Percentiles rank a stretch among this genome's conserved stretches.
phyloP scores from a whole-genome alignment of 1,139 yeast genomes.

The Casaregolazyma suthepensis region DNA sequence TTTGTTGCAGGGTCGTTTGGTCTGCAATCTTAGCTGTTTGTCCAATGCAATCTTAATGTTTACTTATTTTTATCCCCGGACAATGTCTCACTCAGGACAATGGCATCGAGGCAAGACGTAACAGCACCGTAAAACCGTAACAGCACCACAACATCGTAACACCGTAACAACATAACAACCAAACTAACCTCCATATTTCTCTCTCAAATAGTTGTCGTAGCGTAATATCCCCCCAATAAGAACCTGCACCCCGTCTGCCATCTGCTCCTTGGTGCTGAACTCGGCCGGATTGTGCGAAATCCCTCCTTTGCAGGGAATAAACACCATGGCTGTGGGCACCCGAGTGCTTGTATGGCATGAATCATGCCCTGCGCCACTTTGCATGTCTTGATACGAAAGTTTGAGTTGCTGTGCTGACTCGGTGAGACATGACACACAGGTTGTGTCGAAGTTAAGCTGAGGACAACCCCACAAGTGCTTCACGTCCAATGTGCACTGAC shows the following conservation, averaged over 20 bases:
- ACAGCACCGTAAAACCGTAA: no score
- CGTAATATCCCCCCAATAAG: constrained; percentile 52
- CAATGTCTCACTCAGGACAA: no score
- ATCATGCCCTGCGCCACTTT: constrained; percentile 73
- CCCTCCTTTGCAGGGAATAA: constrained; percentile 65
- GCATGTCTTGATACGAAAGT: constrained; percentile 43
- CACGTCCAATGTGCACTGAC: constrained; percentile 39
- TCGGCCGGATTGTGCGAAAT: constrained; percentile 65
- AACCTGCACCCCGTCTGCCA: constrained; percentile 53
- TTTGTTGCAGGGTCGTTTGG: no score
- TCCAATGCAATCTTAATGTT: no score
- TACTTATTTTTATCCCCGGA: no score
- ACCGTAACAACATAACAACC: background rate
- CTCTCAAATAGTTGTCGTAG: constrained; percentile 42
- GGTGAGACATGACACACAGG: constrained; percentile 46
- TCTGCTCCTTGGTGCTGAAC: constrained; percentile 58
- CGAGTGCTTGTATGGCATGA: constrained; percentile 51
- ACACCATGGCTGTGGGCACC: constrained; percentile 69
- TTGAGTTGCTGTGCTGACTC: constrained; percentile 47
- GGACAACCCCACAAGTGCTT: constrained; percentile 41
- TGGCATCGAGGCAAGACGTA: no score
- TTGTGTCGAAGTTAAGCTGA: constrained; percentile 50
- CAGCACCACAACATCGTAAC: no score
- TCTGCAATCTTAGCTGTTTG: no score
- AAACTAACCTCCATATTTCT: background rate